These are phyloP conservation scores for Colletotrichum gloeosporioides DNA, from an alignment of 2,329 filamentous ascomycete species.

Conservation along the genomic window DNA sequence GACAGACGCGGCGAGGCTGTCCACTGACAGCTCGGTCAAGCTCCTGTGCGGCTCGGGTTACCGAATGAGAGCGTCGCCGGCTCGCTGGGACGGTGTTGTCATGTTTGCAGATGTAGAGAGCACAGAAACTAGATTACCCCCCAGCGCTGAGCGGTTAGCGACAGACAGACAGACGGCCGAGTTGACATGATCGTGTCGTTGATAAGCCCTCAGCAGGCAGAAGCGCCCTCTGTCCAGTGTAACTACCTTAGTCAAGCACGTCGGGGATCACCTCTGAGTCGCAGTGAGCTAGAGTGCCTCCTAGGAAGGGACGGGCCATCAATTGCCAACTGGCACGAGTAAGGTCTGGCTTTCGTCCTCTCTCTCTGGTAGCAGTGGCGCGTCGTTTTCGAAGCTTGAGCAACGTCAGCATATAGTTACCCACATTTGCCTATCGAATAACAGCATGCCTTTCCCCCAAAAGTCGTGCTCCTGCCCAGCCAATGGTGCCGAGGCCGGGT, in stretches of 20 bases:
- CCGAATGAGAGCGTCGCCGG: background rate
- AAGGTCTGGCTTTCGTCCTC: background rate
- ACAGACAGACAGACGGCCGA: background rate
- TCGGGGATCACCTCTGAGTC: background rate
- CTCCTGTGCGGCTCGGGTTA: background rate
- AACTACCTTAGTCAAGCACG: background rate
- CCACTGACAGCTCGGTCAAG: conserved; percentile 5
- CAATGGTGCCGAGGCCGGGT: conserved; percentile 2
- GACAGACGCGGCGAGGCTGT: background rate
- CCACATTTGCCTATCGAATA: background rate
- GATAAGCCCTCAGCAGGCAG: background rate
- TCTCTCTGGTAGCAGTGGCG: background rate
- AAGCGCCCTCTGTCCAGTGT: background rate
- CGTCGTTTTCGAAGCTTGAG: background rate
- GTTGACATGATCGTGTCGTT: background rate
- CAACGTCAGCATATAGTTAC: conserved; percentile 11
- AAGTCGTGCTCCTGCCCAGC: background rate
- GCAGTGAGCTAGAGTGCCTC: background rate
- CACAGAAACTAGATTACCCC: background rate
- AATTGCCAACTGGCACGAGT: conserved; percentile 10
- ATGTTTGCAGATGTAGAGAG: background rate
- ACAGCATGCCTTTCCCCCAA: background rate
- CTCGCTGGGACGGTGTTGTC: background rate
- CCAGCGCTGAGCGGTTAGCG: background rate
- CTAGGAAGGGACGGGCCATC: background rate